Base-by-base conservation (phyloP, 176 grass and related monocot genomes). In the Triticum turgidum region DNA sequence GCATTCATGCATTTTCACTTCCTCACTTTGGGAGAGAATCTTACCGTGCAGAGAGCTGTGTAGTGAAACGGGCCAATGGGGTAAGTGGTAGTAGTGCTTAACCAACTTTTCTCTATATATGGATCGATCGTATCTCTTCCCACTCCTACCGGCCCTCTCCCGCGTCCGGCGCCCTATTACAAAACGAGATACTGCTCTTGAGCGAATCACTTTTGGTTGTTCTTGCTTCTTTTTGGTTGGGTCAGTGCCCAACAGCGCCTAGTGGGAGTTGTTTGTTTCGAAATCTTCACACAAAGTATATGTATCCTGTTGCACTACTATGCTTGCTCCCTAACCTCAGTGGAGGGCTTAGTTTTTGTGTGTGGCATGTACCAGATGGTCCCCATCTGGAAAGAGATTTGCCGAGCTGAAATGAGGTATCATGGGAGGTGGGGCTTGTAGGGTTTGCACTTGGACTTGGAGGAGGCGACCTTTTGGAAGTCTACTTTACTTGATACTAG, bases 241-340 rank as follows among this genome's bases (percentile, higher is more conserved):
- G 71, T 82, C 88, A 82, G 84, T 67, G 65, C 65, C 70, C 79
- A 85, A 86, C 90, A 91, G 85, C 65, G 79, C 39, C 52, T 88
- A 91, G 82, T 91, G 86, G 89, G 39, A 66, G 86, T 38, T 85
- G 86, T 82, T 82, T 88, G 90, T 78, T 88, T 79, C 25, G 32
- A 79, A 78, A 65, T 65, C 77, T 82, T 17, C 78, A 78, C 82
- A 56, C 71, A 82, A 85, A 82, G 24, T 38, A 76, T 59, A 7
- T 49, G 68, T 45, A 24, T 25, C 45, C 27, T 7, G 22, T 54
- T 65, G 64, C 32, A 15, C 33, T 78, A 61, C 69, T 35, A 4
- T 65, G 82, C 17, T 66, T 66, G 30, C 25, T 78, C 32, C 80
- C 66, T 73, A 86, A 88, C 33, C 7, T 85, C 71, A 82, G 63